Evolutionary conservation across 495 filamentous ascomycete genomes (phyloP), one percentile per base, ranked within the genome.

Genomic region (Letharia columbiana): DNA sequence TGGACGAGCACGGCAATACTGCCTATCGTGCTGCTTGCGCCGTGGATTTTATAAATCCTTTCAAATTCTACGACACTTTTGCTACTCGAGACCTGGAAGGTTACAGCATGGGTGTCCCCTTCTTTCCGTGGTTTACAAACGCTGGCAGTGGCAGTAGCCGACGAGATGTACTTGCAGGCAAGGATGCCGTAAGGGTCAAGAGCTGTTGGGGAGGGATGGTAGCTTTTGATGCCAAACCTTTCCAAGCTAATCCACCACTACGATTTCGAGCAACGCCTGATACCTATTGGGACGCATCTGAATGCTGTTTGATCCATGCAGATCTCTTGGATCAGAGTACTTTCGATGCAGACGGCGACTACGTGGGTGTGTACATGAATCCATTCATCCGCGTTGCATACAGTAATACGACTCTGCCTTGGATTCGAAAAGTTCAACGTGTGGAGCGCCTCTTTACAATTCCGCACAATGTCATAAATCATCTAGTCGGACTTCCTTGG

Each of bases 181-280:
- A 77, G 65, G 88, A 91, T 69, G 86, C 86, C 0, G 88, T 94
- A 10, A 80, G 84, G 31, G 89, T 91, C 3, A 83, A 84, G 68
- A 88, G 86, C 68, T 94, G 90, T 74, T 92, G 90, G 90, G 87
- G 88, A 45, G 90, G 90, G 12, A 91, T 91, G 81, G 86, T 89
- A 10, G 89, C 89, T 6, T 91, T 91, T 70, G 86, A 91, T 70
- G 89, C 86, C 4, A 78, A 76, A 60, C 88, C 82, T 66, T 87
- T 92, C 70, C 85, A 72, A 77, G 71, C 69, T 33, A 28, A 63
- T 54, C 44, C 75, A 31, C 82, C 87, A 8, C 77, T 87, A 2
- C 84, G 84, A 18, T 92, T 93, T 73, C 82, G 90, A 23, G 78
- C 82, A 47, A 83, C 87, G 31, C 71, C 78, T 1, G 88, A 88